These are phyloP conservation scores for Sutorius australiensis DNA, from an alignment of 768 basidiomycete species.

Conservation along the genomic window DNA sequence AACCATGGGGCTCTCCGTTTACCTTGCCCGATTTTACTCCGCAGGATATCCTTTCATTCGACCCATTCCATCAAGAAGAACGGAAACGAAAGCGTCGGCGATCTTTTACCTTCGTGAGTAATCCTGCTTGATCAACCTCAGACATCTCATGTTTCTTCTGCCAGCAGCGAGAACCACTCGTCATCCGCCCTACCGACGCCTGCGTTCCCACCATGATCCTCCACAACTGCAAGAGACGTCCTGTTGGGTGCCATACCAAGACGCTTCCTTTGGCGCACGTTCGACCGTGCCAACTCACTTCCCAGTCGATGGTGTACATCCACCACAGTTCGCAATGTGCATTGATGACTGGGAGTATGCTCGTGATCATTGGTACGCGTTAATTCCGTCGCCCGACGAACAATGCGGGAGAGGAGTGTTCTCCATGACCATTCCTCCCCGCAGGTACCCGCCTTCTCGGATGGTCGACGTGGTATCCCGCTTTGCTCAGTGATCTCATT, in stretches of 20 bases:
- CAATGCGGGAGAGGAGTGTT: conserved; percentile 44
- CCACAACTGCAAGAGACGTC: conserved; percentile 37
- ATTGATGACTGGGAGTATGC: conserved; percentile 45
- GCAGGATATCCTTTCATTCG: not conserved
- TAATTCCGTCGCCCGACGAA: conserved; percentile 45
- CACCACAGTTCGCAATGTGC: conserved; percentile 34
- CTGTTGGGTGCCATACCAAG: conserved; percentile 51
- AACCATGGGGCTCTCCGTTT: conserved; percentile 1
- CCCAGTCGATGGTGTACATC: conserved; percentile 45
- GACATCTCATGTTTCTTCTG: not conserved
- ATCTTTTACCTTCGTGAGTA: conserved; percentile 9
- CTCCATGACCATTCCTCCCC: conserved; percentile 26
- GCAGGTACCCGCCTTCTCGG: not conserved
- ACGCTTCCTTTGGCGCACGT: conserved; percentile 47
- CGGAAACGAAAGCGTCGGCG: conserved; percentile 13
- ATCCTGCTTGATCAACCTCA: not conserved
- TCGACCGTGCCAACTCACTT: conserved; percentile 50
- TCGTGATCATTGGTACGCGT: conserved; percentile 52
- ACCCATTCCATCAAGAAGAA: not conserved
- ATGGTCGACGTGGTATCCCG: no score
- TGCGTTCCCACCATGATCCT: conserved; percentile 44
- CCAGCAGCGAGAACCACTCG: conserved; percentile 21
- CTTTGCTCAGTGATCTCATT: not conserved
- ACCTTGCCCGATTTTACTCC: not conserved
- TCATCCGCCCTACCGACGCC: conserved; percentile 33